Percentiles rank a stretch among this genome's conserved stretches.
These are phyloP conservation scores for Fusarium longipes DNA, from an alignment of 2,329 filamentous ascomycete species.

Conservation along the genomic window DNA sequence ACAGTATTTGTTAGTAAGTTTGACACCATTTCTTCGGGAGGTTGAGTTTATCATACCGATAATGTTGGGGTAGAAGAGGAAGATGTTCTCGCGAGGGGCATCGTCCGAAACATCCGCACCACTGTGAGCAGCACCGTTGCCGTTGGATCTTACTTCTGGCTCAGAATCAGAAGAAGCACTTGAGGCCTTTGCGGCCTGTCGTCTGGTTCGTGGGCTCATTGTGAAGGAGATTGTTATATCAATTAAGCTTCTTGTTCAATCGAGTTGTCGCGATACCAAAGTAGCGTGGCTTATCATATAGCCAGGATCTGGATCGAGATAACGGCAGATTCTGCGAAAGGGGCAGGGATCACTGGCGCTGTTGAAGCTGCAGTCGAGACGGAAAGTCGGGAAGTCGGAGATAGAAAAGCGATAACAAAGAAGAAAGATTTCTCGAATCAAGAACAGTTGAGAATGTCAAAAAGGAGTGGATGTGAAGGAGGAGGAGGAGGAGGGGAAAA, in stretches of 20 bases:
- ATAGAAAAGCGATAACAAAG: not conserved
- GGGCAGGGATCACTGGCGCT: slow-evolving; percentile 41
- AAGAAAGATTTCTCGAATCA: not conserved
- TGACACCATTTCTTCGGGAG: not conserved
- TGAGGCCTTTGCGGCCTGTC: slow-evolving; percentile 53
- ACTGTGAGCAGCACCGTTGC: slow-evolving; percentile 57
- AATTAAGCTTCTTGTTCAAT: slow-evolving; percentile 22
- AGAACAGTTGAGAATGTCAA: slow-evolving; percentile 7
- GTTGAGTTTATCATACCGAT: slow-evolving; percentile 68
- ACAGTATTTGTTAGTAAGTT: slow-evolving; percentile 28
- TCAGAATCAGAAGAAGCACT: slow-evolving; percentile 47
- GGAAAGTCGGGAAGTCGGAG: not conserved
- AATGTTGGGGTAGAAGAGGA: slow-evolving; percentile 83
- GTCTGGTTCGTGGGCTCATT: slow-evolving; percentile 56
- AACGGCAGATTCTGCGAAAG: slow-evolving; percentile 40
- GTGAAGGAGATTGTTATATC: slow-evolving; percentile 19
- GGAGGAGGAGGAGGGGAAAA: slow-evolving; percentile 31
- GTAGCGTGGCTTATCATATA: slow-evolving; percentile 42
- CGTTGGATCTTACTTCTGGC: slow-evolving; percentile 49
- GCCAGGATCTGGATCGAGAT: slow-evolving; percentile 34
- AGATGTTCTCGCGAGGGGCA: slow-evolving; percentile 75
- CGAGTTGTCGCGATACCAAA: slow-evolving; percentile 28
- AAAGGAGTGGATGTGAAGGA: slow-evolving; percentile 47
- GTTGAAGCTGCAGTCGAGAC: slow-evolving; percentile 33
- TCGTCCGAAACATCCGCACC: slow-evolving; percentile 51